Evolutionary conservation across 2,329 filamentous ascomycete genomes (phyloP), one percentile per base, ranked within the genome.

Genomic region (Colletotrichum scovillei): DNA sequence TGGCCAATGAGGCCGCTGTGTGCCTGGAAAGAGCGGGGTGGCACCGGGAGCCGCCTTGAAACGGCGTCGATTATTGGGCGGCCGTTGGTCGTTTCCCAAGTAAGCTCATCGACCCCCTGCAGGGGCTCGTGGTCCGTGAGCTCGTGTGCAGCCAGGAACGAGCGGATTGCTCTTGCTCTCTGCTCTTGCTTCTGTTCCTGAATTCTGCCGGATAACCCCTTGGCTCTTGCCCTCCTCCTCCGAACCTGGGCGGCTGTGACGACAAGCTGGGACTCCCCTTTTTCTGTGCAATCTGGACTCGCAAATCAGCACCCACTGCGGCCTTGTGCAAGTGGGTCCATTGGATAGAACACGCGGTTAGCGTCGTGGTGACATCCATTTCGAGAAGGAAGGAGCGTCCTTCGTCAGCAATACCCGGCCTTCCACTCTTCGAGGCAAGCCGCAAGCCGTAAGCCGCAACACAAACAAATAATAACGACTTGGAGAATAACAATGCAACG

Each of bases 331-430:
- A 35, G 56, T 62, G 67, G 60, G 6, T 35, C 35, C 38, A 56
- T 28, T 30, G 32, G 35, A 58, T 46, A 72, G 57, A 68, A 56
- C 11, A 55, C 30, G 53, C 66, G 22, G 28, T 57, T 73, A 71
- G 71, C 71, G 67, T 73, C 49, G 60, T 71, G 71, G 56, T 62
- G 71, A 57, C 71, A 62, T 73, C 71, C 71, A 55, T 70, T 70
- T 71, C 24, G 67, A 65, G 71, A 71, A 71, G 56, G 46, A 30
- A 71, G 46, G 35, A 60, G 35, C 46, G 60, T 42, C 24, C 49
- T 52, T 24, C 52, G 52, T 70, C 35, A 57, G 46, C 63, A 56
- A 30, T 64, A 63, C 28, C 32, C n/a, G 35, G 57, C 53, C 5
- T 24, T 30, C 19, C 22, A 26, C 4, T 24, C 38, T 42, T 42